These are phyloP conservation scores for Blastomyces gilchristii DNA, from an alignment of 2,329 filamentous ascomycete genomes.

Conservation along the genomic window DNA sequence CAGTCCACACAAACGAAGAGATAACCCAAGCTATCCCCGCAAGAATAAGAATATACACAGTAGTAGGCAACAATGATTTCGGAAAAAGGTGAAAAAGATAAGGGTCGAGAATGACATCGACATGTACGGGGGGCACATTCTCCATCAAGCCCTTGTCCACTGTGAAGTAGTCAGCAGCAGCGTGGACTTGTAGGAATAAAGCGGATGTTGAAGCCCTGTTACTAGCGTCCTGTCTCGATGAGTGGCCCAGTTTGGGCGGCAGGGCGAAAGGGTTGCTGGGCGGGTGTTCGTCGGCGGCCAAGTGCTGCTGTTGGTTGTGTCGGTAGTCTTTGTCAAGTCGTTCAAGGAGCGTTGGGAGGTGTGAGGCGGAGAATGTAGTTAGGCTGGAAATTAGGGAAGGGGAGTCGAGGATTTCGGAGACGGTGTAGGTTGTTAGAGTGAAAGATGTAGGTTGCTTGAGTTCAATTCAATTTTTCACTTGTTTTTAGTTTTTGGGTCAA, in stretches of 20 bases:
- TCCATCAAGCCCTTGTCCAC: slow-evolving; percentile 65
- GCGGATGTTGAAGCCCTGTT: slow-evolving; percentile 20
- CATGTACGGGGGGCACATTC: slow-evolving; percentile 59
- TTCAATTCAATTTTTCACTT: neutral
- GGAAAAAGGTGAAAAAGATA: slow-evolving; percentile 73
- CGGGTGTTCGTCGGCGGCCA: neutral
- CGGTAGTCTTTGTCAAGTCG: slow-evolving; percentile 14
- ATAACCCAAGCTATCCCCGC: slow-evolving; percentile 44
- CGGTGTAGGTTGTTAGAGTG: slow-evolving; percentile 53
- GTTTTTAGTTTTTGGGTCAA: neutral
- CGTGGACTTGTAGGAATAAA: slow-evolving; percentile 62
- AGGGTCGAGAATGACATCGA: slow-evolving; percentile 77
- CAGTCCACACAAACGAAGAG: slow-evolving; percentile 35
- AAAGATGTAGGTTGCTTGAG: slow-evolving; percentile 77
- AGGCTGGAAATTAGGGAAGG: slow-evolving; percentile 57
- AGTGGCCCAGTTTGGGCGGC: slow-evolving; percentile 4
- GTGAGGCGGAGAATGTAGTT: slow-evolving; percentile 48
- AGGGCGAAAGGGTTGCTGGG: slow-evolving; percentile 4
- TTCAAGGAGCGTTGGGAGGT: slow-evolving; percentile 28
- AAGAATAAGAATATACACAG: slow-evolving; percentile 55
- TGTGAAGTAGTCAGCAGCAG: slow-evolving; percentile 78
- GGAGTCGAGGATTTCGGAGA: slow-evolving; percentile 52
- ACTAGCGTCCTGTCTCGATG: neutral
- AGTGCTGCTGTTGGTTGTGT: slow-evolving; percentile 11
- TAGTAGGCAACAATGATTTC: slow-evolving; percentile 62